Evolutionary conservation across 331 rosid genomes (phyloP).

Genomic region (Malus hybrid): DNA sequence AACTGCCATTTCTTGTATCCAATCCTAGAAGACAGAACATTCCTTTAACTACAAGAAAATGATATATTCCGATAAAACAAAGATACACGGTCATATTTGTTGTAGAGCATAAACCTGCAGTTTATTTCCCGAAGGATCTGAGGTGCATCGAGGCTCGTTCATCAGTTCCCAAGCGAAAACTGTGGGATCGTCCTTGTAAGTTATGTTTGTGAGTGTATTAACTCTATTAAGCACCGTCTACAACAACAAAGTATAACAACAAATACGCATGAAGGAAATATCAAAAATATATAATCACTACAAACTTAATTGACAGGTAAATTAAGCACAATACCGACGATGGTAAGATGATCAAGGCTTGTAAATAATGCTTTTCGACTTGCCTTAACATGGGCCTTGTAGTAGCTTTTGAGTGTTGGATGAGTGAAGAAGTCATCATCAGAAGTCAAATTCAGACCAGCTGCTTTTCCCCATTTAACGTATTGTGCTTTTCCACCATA

Average conservation of each 20-base stretch:
- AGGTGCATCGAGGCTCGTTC: constrained; percentile 93
- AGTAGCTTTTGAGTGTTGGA: constrained; percentile 73
- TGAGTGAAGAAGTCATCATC: constrained; percentile 90
- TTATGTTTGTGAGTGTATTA: constrained; percentile 63
- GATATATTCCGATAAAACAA: neutral
- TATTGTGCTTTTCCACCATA: constrained; percentile 95
- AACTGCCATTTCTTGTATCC: constrained; percentile 97
- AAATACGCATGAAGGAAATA: neutral
- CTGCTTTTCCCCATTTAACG: constrained; percentile 87
- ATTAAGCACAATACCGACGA: neutral
- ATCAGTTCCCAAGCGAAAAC: constrained; percentile 94
- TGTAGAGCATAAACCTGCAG: constrained; percentile 51
- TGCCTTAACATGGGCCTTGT: constrained; percentile 85
- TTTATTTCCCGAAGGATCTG: constrained; percentile 70
- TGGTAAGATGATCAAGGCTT: neutral
- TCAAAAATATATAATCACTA: neutral
- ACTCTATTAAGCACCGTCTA: constrained; percentile 85
- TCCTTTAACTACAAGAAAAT: neutral
- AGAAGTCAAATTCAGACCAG: constrained; percentile 70
- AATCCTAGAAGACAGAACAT: constrained; percentile 34
- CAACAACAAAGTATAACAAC: neutral
- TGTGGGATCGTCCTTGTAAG: constrained; percentile 91
- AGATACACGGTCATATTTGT: neutral
- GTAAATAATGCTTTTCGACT: constrained; percentile 16
- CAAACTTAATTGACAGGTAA: neutral